A percentile compares a stretch with the other conserved stretches of the same genome.
These are phyloP conservation scores for Conidiobolus incongruus DNA, from an alignment of 371 early-diverging fungal genomes.

Conservation along the genomic window DNA sequence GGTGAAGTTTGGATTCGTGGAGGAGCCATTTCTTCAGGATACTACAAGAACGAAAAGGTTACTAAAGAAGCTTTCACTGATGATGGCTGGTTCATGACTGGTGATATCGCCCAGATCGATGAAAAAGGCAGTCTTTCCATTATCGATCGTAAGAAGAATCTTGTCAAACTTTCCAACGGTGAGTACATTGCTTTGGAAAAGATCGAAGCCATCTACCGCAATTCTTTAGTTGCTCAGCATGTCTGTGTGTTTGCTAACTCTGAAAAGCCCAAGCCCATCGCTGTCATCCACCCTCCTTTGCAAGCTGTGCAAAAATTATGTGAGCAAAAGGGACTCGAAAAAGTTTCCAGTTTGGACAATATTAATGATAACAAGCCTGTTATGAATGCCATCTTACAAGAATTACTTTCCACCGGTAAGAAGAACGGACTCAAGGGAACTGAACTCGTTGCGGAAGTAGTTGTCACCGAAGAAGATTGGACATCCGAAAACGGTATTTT, in stretches of 20 bases:
- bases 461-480: conserved; percentile 62
- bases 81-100: conserved; percentile 86
- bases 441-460: conserved; percentile 42
- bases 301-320: conserved; percentile 14
- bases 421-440: conserved; percentile 34
- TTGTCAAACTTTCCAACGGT: no score
- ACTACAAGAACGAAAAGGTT: conserved; percentile 50
- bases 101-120: conserved; percentile 76
- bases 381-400: conserved; percentile 16
- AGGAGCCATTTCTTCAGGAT: conserved; percentile 43
- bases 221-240: conserved; percentile 47
- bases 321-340: conserved; percentile 5
- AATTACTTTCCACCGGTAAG: conserved; percentile 22
- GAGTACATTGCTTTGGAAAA: conserved; percentile 93
- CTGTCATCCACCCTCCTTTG: conserved; percentile 14
- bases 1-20: conserved; percentile 86
- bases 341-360: conserved; percentile 11
- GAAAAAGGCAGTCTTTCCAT: conserved; percentile 41
- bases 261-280: conserved; percentile 34
- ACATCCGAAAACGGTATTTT: conserved; percentile 61
- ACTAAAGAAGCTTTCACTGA: conserved; percentile 55
- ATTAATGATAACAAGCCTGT: conserved; percentile 19
- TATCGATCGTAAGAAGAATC: conserved; percentile 73
- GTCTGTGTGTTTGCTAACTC: conserved; percentile 76
- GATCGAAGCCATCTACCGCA: conserved; percentile 81